Percentiles rank a stretch among this genome's conserved stretches.
Evolutionary conservation across 208 protist species (phyloP).

Genomic region (Leishmania martiniquensis): DNA sequence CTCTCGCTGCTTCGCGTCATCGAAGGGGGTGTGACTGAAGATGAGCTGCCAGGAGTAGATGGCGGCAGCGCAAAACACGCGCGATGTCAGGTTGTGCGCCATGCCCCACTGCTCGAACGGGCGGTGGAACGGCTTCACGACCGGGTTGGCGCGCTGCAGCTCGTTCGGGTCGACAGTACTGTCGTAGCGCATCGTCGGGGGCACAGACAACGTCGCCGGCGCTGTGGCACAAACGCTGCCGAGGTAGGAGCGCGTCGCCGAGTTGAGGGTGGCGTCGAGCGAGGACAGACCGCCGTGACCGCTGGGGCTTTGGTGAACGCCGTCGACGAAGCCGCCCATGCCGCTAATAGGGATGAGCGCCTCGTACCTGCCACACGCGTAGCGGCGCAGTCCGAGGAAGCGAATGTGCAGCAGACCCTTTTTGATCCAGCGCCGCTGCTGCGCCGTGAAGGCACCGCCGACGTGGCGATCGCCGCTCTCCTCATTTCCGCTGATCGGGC

Average conservation of each 20-base stretch:
- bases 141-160: slow-evolving; percentile 43
- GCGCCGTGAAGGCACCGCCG: slow-evolving; percentile 3
- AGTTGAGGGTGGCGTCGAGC: slow-evolving; percentile 15
- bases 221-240: neutral
- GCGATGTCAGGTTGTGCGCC: slow-evolving; percentile 52
- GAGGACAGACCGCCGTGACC: neutral
- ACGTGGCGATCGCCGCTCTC: neutral
- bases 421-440: slow-evolving; percentile 18
- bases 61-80: slow-evolving; percentile 77
- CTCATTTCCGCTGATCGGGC: neutral
- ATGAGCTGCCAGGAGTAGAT: slow-evolving; percentile 93
- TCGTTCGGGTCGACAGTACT: slow-evolving; percentile 76
- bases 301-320: neutral
- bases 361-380: slow-evolving; percentile 20
- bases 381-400: slow-evolving; percentile 20
- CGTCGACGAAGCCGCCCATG: neutral
- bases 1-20: slow-evolving; percentile 89
- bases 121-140: slow-evolving; percentile 56
- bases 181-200: slow-evolving; percentile 45
- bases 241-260: slow-evolving; percentile 6
- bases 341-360: slow-evolving; percentile 7
- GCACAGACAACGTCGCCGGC: slow-evolving; percentile 19
- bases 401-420: slow-evolving; percentile 28
- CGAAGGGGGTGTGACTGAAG: slow-evolving; percentile 90
- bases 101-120: slow-evolving; percentile 87